Evolutionary conservation across 306 rosid genomes (phyloP), one percentile per base, ranked within the genome.

Genomic region (Vigna nakashimae): DNA sequence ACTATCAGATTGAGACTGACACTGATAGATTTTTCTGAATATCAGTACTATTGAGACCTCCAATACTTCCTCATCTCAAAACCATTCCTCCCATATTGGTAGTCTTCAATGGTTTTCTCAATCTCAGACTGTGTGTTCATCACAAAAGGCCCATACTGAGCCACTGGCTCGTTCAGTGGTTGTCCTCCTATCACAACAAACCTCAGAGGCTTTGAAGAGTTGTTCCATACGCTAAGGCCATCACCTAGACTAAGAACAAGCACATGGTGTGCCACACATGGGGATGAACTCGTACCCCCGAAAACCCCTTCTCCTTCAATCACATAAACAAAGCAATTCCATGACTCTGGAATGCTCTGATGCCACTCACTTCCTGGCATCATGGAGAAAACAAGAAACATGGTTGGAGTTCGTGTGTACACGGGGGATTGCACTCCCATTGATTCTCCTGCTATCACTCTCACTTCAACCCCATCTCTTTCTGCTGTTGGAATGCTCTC

Each of bases 121-220:
- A 95, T 95, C 42, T 95, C 97, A 81, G 93, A 86, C 69, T 89
- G 97, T 10, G 98, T 80, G 73, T 95, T 95, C 98, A 95, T 95
- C 50, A 95, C 98, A 86, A 95, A 92, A 17, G 98, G 98, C 5
- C 98, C 98, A 79, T 92, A 83, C 69, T 91, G 97, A 67, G 81
- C 96, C 62, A 95, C 91, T 3, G 98, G 92, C 59, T 95, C 98
- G 66, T 95, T 87, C 1, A 95, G 28, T 10, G 98, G 98, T 65
- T 91, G 90, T 43, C 98, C 98, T 77, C 80, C 98, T 48, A 87
- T 64, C 46, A 95, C 60, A 74, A 91, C 79, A 84, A 89, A 91
- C 56, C 93, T 88, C 66, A 92, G 48, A 58, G 87, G 81, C 58
- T 90, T 85, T 15, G 97, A 88, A 45, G 98, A 89, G 69, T 69